Conservation (phyloP, 441 rosid genomes). For the Populus tomentosa region DNA sequence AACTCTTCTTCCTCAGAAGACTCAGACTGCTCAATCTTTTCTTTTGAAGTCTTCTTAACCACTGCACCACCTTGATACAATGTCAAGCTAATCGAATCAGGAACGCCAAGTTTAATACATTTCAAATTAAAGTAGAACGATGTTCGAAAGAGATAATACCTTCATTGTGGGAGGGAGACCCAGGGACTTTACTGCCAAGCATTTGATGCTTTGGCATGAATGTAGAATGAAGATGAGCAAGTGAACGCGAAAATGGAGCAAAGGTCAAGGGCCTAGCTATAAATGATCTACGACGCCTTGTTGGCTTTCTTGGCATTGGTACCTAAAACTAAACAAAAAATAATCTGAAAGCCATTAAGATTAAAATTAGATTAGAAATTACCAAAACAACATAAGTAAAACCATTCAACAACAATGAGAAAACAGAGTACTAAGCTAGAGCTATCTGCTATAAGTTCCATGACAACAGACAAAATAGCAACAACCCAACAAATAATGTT, state of each 20-base stretch:
- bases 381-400: neutral
- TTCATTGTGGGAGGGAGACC: conserved; percentile 15
- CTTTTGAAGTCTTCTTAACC: conserved; percentile 18
- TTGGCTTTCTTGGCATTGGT: conserved; percentile 34
- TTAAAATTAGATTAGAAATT: neutral
- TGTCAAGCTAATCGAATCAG: neutral
- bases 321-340: neutral
- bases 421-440: neutral
- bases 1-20: conserved; percentile 68
- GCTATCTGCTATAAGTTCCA: neutral
- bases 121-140: neutral
- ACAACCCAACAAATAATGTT: neutral
- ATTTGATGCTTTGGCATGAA: conserved; percentile 27
- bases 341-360: neutral
- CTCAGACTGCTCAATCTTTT: conserved; percentile 23
- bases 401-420: neutral
- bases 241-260: conserved; percentile 63
- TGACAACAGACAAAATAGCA: neutral
- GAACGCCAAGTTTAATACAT: neutral
- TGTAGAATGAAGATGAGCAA: conserved; percentile 39
- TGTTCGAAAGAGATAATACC: conserved; percentile 25
- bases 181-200: conserved; percentile 14
- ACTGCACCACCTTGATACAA: conserved; percentile 27
- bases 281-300: conserved; percentile 25
- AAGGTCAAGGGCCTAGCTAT: conserved; percentile 49